Percentiles rank a stretch among this genome's conserved stretches.
Conservation (phyloP, 2,329 filamentous ascomycete species). For the Rutstroemia sp. region DNA sequence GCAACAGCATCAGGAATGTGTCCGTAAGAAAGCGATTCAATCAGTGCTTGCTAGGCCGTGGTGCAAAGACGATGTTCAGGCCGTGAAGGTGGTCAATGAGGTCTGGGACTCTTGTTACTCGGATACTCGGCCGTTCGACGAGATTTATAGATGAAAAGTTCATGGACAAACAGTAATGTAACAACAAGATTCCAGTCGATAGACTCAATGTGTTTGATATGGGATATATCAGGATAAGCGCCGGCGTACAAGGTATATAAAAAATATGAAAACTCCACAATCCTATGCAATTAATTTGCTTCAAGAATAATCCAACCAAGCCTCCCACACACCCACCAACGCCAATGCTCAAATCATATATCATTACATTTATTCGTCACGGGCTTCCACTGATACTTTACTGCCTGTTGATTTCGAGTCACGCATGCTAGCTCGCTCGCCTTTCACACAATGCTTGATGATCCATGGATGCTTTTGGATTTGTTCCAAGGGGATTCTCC, state of each 20-base stretch:
- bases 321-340: constrained; percentile 15
- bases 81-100: constrained; percentile 82
- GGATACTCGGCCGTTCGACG: constrained; percentile 92
- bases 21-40: constrained; percentile 69
- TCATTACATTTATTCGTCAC: constrained; percentile 26
- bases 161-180: constrained; percentile 1
- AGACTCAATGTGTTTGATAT: constrained; percentile 3
- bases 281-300: constrained; percentile 23
- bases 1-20: constrained; percentile 90
- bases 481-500: constrained; percentile 82
- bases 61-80: constrained; percentile 81
- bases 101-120: constrained; percentile 98
- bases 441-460: constrained; percentile 71
- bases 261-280: constrained; percentile 24
- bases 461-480: constrained; percentile 94
- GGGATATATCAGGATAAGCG: constrained; percentile 22
- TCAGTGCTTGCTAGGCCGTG: constrained; percentile 71
- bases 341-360: constrained; percentile 20
- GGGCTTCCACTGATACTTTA: constrained; percentile 20
- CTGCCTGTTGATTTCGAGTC: constrained; percentile 29
- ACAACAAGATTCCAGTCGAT: constrained; percentile 2
- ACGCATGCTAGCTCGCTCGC: constrained; percentile 32
- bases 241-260: constrained; percentile 22
- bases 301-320: neutral
- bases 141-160: constrained; percentile 69